Evolutionary conservation across 2,329 filamentous ascomycete genomes (phyloP).

Genomic region (Zasmidium angulare): DNA sequence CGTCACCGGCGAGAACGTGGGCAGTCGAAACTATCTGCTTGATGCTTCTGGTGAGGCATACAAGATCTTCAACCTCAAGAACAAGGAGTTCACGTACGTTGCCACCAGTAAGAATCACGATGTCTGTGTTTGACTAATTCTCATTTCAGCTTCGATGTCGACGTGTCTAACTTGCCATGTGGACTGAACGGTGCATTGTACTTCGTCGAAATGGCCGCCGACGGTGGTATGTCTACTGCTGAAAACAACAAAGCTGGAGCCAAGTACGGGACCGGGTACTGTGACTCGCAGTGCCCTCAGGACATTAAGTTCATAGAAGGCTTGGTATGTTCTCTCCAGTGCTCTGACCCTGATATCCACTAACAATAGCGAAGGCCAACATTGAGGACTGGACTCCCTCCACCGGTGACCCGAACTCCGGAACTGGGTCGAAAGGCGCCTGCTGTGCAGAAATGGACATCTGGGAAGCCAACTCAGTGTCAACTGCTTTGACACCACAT

Average conservation of each 20-base stretch:
- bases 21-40: conserved; percentile 18
- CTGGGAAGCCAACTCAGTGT: conserved; percentile 68
- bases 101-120: neutral
- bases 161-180: conserved; percentile 66
- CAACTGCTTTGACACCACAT: conserved; percentile 65
- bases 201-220: conserved; percentile 60
- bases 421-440: conserved; percentile 48
- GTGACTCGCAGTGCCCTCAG: conserved; percentile 49
- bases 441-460: conserved; percentile 70
- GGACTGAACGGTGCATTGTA: conserved; percentile 71
- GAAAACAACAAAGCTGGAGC: conserved; percentile 37
- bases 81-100: conserved; percentile 29
- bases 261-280: conserved; percentile 58
- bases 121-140: neutral
- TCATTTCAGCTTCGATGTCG: conserved; percentile 67
- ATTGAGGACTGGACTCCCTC: conserved; percentile 38
- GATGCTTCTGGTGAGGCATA: conserved; percentile 53
- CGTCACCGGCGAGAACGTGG: conserved; percentile 37
- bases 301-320: conserved; percentile 33
- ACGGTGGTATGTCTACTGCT: conserved; percentile 53
- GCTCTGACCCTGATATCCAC: neutral
- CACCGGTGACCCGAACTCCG: conserved; percentile 25
- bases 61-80: conserved; percentile 63
- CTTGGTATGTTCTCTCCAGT: conserved; percentile 5
- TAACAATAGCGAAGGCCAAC: conserved; percentile 39